A percentile compares a stretch with the other conserved stretches of the same genome.
These are phyloP conservation scores for Parastagonospora avenae DNA, from an alignment of 2,329 filamentous ascomycete species.

Conservation along the genomic window DNA sequence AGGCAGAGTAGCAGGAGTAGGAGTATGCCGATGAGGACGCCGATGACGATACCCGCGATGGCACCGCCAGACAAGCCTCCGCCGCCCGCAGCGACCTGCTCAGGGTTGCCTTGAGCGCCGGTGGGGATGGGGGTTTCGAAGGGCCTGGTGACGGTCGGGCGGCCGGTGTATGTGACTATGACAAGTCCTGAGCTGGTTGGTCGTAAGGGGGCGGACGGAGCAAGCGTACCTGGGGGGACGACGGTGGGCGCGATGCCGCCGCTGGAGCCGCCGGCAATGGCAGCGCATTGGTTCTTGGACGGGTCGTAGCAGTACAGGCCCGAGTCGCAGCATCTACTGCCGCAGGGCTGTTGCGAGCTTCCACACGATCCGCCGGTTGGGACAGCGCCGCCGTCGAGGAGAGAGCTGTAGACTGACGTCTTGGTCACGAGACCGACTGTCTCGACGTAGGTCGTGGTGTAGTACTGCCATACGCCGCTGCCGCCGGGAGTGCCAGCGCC, in stretches of 20 bases:
- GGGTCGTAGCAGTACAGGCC: slow-evolving; percentile 66
- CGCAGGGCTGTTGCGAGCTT: slow-evolving; percentile 65
- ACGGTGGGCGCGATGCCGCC: slow-evolving; percentile 39
- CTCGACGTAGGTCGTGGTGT: slow-evolving; percentile 62
- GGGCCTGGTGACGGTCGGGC: slow-evolving; percentile 54
- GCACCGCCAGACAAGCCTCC: slow-evolving; percentile 68
- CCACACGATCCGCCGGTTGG: slow-evolving; percentile 49
- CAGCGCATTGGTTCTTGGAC: slow-evolving; percentile 60
- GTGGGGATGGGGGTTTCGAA: slow-evolving; percentile 61
- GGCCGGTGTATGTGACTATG: slow-evolving; percentile 52
- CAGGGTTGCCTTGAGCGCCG: slow-evolving; percentile 51
- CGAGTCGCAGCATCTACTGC: slow-evolving; percentile 70
- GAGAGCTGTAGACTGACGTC: slow-evolving; percentile 59
- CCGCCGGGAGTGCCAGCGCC: slow-evolving; percentile 21
- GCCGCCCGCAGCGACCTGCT: slow-evolving; percentile 31
- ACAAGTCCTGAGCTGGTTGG: slow-evolving; percentile 61
- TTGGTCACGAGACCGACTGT: slow-evolving; percentile 58
- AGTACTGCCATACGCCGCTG: slow-evolving; percentile 60
- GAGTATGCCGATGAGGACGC: slow-evolving; percentile 68
- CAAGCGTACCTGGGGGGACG: slow-evolving; percentile 25
- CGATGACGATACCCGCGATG: slow-evolving; percentile 82
- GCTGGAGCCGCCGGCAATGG: slow-evolving; percentile 59
- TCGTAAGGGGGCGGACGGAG: slow-evolving; percentile 57
- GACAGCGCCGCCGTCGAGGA: slow-evolving; percentile 26
- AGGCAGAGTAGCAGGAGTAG: slow-evolving; percentile 74